Evolutionary conservation across 1,284 basidiomycete species (phyloP).

Genomic region (Cryptococcus amylolentus): DNA sequence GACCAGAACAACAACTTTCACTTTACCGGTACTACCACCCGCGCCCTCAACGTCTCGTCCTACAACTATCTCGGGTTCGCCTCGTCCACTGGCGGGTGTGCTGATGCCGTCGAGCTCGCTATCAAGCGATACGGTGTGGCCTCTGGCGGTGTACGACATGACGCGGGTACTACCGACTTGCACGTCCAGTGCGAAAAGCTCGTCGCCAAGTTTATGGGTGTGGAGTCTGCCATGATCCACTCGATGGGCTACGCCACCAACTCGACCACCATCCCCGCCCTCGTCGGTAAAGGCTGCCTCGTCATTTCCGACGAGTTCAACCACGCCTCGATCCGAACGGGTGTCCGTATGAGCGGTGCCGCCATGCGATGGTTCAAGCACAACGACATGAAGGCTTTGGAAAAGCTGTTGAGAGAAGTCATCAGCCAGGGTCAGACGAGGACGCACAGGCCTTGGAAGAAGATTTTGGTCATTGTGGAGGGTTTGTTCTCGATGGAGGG

Average conservation of each 20-base stretch:
- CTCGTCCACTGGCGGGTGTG: slow-evolving; percentile 85
- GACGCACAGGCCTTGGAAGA: slow-evolving; percentile 98
- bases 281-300: slow-evolving; percentile 86
- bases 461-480: slow-evolving; percentile 92
- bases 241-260: slow-evolving; percentile 99
- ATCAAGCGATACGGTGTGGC: slow-evolving; percentile 77
- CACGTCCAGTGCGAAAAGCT: slow-evolving; percentile 80
- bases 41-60: slow-evolving; percentile 92
- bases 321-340: slow-evolving; percentile 92
- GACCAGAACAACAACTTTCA: slow-evolving; percentile 80
- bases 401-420: slow-evolving; percentile 77
- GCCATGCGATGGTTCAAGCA: slow-evolving; percentile 94
- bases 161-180: slow-evolving; percentile 78
- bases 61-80: slow-evolving; percentile 99
- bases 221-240: slow-evolving; percentile 82
- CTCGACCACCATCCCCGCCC: slow-evolving; percentile 88
- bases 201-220: slow-evolving; percentile 83
- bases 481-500: slow-evolving; percentile 99
- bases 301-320: slow-evolving; percentile 98
- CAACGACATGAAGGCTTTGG: slow-evolving; percentile 85
- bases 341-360: slow-evolving; percentile 83
- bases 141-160: slow-evolving; percentile 71
- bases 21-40: slow-evolving; percentile 74
- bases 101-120: slow-evolving; percentile 82
- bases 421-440: slow-evolving; percentile 97